Evolutionary conservation across 306 rosid species (phyloP).

Genomic region (Datisca glomerata): DNA sequence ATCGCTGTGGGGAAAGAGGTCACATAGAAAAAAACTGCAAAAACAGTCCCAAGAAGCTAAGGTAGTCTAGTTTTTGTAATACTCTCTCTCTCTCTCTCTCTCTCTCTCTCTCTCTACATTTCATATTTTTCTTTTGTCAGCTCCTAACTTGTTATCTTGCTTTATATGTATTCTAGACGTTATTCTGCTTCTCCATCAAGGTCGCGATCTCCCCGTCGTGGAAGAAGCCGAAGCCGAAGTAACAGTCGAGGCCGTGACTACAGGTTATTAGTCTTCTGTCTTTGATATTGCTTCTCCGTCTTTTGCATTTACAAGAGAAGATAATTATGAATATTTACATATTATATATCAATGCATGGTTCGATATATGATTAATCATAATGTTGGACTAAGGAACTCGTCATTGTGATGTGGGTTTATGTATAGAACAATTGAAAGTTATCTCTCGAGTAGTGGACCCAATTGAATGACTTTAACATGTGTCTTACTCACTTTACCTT

Average conservation of each 20-base stretch:
- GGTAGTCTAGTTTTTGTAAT: slow-evolving; percentile 7
- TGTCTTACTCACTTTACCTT: too few species aligned
- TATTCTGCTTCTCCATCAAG: too few species aligned
- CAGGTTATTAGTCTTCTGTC: slow-evolving; percentile 14
- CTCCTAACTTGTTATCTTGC: not conserved
- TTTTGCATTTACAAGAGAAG: not conserved
- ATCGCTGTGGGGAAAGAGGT: slow-evolving; percentile 43
- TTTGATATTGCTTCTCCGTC: not conserved
- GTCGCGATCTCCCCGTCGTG: slow-evolving; percentile 41
- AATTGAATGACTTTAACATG: too few species aligned
- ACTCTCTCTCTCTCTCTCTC: not conserved
- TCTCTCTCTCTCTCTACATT: too few species aligned
- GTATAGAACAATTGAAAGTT: too few species aligned
- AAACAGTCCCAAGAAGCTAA: slow-evolving; percentile 38
- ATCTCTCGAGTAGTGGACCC: too few species aligned
- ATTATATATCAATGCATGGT: not conserved
- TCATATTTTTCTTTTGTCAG: not conserved
- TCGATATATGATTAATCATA: too few species aligned
- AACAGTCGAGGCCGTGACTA: slow-evolving; percentile 44
- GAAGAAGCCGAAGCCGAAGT: slow-evolving; percentile 45
- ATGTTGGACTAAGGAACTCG: too few species aligned
- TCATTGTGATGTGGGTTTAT: too few species aligned
- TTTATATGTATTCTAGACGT: slow-evolving; percentile 17
- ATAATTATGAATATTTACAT: not conserved
- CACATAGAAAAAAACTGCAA: slow-evolving; percentile 44